Percentiles rank a stretch among this genome's conserved stretches.
These are phyloP conservation scores for Penicillium capsulatum DNA, from an alignment of 2,329 filamentous ascomycete genomes.

Conservation along the genomic window DNA sequence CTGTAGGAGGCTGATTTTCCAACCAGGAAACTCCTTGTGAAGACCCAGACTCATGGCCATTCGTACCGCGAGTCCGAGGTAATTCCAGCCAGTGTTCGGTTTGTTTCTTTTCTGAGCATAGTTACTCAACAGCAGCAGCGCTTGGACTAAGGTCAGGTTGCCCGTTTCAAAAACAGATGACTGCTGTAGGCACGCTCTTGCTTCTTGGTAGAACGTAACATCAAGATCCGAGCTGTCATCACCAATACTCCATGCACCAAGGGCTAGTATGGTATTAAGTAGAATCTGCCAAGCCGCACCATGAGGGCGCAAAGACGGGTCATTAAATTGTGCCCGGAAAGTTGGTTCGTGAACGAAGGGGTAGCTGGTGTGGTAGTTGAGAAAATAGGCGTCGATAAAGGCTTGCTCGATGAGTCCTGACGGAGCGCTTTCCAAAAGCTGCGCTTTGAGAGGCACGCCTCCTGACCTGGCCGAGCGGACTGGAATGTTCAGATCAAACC, in stretches of 20 bases:
- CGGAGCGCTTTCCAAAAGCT: conserved; percentile 36
- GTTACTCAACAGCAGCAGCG: conserved; percentile 46
- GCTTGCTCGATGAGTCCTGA: conserved; percentile 39
- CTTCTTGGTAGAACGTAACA: conserved; percentile 46
- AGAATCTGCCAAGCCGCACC: conserved; percentile 45
- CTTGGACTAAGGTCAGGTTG: conserved; percentile 48
- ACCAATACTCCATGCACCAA: conserved; percentile 44
- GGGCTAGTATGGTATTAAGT: conserved; percentile 44
- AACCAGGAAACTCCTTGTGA: conserved; percentile 49
- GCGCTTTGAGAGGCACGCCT: conserved; percentile 36
- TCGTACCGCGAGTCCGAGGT: conserved; percentile 46
- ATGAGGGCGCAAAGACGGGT: conserved; percentile 42
- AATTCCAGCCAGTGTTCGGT: conserved; percentile 50
- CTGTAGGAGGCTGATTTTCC: conserved; percentile 44
- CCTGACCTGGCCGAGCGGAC: conserved; percentile 27
- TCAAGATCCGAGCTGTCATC: conserved; percentile 42
- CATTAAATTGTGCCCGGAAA: conserved; percentile 46
- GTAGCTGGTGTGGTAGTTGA: conserved; percentile 46
- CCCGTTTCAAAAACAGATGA: conserved; percentile 47
- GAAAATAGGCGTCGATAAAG: conserved; percentile 46
- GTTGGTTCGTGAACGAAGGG: conserved; percentile 48
- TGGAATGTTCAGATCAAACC: conserved; percentile 38
- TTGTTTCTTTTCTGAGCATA: conserved; percentile 51
- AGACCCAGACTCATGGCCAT: conserved; percentile 50
- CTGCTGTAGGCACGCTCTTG: conserved; percentile 45